Base-by-base conservation (phyloP, 495 filamentous ascomycete species). In the Aspergillus taichungensis region DNA sequence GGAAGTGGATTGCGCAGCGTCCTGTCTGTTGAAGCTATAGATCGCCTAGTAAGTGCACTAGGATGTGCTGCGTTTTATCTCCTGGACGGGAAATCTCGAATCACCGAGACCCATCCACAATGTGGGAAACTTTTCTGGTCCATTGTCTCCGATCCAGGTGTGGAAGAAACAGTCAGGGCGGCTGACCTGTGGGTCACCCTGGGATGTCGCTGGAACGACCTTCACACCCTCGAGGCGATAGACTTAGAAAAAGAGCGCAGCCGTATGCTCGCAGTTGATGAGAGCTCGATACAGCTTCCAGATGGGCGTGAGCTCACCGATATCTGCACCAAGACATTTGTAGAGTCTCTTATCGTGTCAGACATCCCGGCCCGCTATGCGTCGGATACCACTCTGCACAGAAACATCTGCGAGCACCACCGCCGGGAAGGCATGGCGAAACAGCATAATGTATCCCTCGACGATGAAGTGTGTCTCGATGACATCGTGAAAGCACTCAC, bases 21-120 rank as follows among this genome's bases (percentile, higher is more conserved):
- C 1, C 40, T 49, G 1, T 39, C 46, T 10, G 9, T 12, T 9
- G 11, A 34, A 8, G 8, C 29, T 24, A 29, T 53, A 9, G 37
- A 42, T 8, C 27, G n/a, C 6, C 37, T 55, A 3, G 45, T 35
- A 6, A 45, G 51, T 1, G 46, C 38, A 7, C 42, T 55, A 0
- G 52, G 52, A 3, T 55, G 52, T 35, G 41, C 48, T 11, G 49
- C 51, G 1, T 31, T 51, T n/a, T 47, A 41, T 36, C 52, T 51
- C 12, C 52, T 49, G n/a, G 45, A 55, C 32, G 43, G 43, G 1
- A 43, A 37, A 14, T 45, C 13, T 27, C 27, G 29, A 9, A 34
- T 55, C 13, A 12, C 38, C 0, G 52, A 55, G 13, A 35, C 40
- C 5, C 49, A 55, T 32, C 48, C 48, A 10, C 52, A 55, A 30